phyloP scores from a whole-genome alignment of 139 green algal species.

The Mychonastes homosphaera region DNA sequence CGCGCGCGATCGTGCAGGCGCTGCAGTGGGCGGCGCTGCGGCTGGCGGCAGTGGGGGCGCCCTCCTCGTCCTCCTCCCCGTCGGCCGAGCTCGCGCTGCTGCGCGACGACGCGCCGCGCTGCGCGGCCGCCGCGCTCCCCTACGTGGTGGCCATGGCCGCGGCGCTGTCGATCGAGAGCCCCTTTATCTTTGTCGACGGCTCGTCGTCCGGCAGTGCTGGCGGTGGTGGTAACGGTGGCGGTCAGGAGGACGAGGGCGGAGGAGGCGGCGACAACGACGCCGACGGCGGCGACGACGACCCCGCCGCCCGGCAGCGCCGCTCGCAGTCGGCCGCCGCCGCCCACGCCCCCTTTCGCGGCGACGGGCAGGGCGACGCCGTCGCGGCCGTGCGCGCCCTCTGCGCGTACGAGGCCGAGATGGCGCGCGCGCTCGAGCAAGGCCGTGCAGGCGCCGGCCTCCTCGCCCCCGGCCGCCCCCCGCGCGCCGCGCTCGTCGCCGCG shows the following conservation, averaged over 20 bases:
- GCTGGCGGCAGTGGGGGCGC: background rate
- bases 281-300: constrained; percentile 12
- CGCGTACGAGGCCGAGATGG: constrained; percentile 50
- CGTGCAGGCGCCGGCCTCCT: constrained; percentile 12
- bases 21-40: background rate
- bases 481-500: background rate
- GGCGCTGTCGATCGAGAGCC: constrained; percentile 66
- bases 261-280: constrained; percentile 1
- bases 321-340: constrained; percentile 24
- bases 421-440: too few relatives aligned
- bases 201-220: constrained; percentile 7
- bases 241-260: constrained; percentile 3
- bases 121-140: constrained; percentile 44
- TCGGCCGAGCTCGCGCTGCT: background rate
- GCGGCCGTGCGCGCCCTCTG: constrained; percentile 60
- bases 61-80: background rate
- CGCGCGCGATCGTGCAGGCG: constrained; percentile 84
- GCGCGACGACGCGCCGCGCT: background rate
- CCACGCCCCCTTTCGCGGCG: constrained; percentile 50
- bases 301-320: background rate
- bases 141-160: constrained; percentile 75
- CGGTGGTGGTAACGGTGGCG: constrained; percentile 11
- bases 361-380: constrained; percentile 69
- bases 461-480: background rate
- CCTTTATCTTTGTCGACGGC: constrained; percentile 66